A percentile compares a stretch with the other conserved stretches of the same genome.
These are phyloP conservation scores for Saksenaea oblongispora DNA, from an alignment of 371 early-diverging fungal genomes.

Conservation along the genomic window DNA sequence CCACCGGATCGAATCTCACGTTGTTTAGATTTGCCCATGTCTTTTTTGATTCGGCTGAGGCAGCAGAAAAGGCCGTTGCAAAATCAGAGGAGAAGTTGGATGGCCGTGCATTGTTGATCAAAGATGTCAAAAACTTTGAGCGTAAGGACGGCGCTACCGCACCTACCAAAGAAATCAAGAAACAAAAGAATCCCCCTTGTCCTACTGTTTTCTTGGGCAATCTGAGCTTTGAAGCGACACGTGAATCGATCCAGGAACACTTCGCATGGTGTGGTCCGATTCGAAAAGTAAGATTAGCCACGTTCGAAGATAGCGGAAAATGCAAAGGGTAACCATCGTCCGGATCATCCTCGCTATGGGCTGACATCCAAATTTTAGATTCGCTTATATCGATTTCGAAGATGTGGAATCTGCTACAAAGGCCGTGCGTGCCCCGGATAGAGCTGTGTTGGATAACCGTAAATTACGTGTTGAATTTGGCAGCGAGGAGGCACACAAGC, in stretches of 20 bases:
- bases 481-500: slow-evolving; percentile 59
- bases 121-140: slow-evolving; percentile 61
- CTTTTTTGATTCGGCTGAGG: slow-evolving; percentile 60
- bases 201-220: slow-evolving; percentile 85
- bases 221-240: slow-evolving; percentile 69
- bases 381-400: slow-evolving; percentile 70
- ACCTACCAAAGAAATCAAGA: slow-evolving; percentile 40
- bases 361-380: slow-evolving; percentile 25
- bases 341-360: too few species aligned
- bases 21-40: slow-evolving; percentile 68
- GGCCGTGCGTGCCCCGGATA: slow-evolving; percentile 60
- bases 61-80: slow-evolving; percentile 58
- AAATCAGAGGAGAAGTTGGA: slow-evolving; percentile 61
- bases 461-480: slow-evolving; percentile 52
- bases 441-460: slow-evolving; percentile 43
- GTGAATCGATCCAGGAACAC: slow-evolving; percentile 58
- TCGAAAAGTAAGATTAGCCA: slow-evolving; percentile 67
- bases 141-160: slow-evolving; percentile 51
- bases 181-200: slow-evolving; percentile 63
- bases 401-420: slow-evolving; percentile 63
- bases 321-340: slow-evolving; percentile 81
- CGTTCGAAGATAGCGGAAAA: slow-evolving; percentile 76
- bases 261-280: slow-evolving; percentile 70
- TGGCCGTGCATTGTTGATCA: slow-evolving; percentile 70
- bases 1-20: not conserved